Percentiles rank a stretch among this genome's conserved stretches.
phyloP scores from a whole-genome alignment of 2,329 filamentous ascomycete species.

The Onygenales sp. region DNA sequence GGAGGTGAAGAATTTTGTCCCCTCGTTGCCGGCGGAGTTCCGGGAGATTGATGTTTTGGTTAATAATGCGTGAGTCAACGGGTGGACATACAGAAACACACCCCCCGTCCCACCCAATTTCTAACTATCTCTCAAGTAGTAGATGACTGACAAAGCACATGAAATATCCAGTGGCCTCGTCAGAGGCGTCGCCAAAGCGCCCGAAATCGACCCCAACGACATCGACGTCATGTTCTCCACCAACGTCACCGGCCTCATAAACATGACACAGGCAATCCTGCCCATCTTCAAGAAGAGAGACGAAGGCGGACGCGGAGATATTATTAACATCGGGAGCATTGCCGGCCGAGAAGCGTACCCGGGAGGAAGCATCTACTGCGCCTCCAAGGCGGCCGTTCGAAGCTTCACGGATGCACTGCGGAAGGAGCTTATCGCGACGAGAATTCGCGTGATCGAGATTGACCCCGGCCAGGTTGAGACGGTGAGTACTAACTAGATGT shows the following conservation, averaged over 20 bases:
- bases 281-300: slow-evolving; percentile 63
- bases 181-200: slow-evolving; percentile 76
- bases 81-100: background rate
- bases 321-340: slow-evolving; percentile 91
- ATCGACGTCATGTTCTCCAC: slow-evolving; percentile 82
- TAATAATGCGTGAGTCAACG: slow-evolving; percentile 74
- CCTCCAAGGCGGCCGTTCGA: slow-evolving; percentile 79
- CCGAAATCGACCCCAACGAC: slow-evolving; percentile 72
- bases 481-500: slow-evolving; percentile 32
- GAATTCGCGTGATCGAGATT: slow-evolving; percentile 76
- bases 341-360: slow-evolving; percentile 81
- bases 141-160: background rate
- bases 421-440: slow-evolving; percentile 70
- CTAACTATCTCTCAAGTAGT: background rate
- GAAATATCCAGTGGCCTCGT: slow-evolving; percentile 60
- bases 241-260: slow-evolving; percentile 90
- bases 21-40: slow-evolving; percentile 68
- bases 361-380: slow-evolving; percentile 85
- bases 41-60: slow-evolving; percentile 78
- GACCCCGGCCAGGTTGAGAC: slow-evolving; percentile 93
- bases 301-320: slow-evolving; percentile 73
- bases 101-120: background rate
- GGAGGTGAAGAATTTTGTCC: slow-evolving; percentile 64
- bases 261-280: slow-evolving; percentile 88
- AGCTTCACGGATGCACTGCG: slow-evolving; percentile 75